Conservation (phyloP, 1,284 basidiomycete species). For the Malassezia brasiliensis region DNA sequence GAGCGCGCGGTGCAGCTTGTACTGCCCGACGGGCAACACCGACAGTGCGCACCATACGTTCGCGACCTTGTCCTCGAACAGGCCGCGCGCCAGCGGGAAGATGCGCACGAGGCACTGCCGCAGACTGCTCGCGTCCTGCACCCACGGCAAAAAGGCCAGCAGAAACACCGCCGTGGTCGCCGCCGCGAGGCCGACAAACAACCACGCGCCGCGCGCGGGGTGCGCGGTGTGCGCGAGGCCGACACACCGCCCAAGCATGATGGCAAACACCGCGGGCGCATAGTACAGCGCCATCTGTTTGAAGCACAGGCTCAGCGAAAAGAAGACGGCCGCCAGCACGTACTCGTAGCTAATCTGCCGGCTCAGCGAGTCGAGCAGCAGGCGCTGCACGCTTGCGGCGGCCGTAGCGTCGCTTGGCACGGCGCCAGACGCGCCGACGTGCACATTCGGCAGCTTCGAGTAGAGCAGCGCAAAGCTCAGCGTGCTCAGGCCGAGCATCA, state of each 20-base stretch:
- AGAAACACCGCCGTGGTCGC: conserved; percentile 55
- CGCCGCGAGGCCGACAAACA: conserved; percentile 62
- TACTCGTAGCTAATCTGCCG: conserved; percentile 50
- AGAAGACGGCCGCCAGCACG: conserved; percentile 65
- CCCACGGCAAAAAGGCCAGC: conserved; percentile 65
- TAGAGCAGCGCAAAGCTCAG: conserved; percentile 34
- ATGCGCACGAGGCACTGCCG: conserved; percentile 64
- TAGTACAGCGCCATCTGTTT: conserved; percentile 95
- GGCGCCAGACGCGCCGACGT: background rate
- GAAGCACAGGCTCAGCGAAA: conserved; percentile 73
- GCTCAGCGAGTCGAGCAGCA: conserved; percentile 26
- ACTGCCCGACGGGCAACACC: conserved; percentile 34
- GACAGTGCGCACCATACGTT: conserved; percentile 65
- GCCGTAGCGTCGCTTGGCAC: background rate
- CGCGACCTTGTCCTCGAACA: conserved; percentile 93
- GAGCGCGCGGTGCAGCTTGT: conserved; percentile 32
- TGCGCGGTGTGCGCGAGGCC: conserved; percentile 64
- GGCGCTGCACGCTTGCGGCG: conserved; percentile 13
- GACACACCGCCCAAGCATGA: conserved; percentile 53
- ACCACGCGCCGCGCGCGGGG: conserved; percentile 54
- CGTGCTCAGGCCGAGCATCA: conserved; percentile 45
- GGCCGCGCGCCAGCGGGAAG: conserved; percentile 76
- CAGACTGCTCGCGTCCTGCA: conserved; percentile 56
- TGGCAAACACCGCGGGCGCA: conserved; percentile 59
- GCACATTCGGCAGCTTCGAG: conserved; percentile 38